Percentiles rank a stretch among this genome's conserved stretches.
Evolutionary conservation across 2,329 filamentous ascomycete genomes (phyloP).

Genomic region (Talaromyces rugulosus): DNA sequence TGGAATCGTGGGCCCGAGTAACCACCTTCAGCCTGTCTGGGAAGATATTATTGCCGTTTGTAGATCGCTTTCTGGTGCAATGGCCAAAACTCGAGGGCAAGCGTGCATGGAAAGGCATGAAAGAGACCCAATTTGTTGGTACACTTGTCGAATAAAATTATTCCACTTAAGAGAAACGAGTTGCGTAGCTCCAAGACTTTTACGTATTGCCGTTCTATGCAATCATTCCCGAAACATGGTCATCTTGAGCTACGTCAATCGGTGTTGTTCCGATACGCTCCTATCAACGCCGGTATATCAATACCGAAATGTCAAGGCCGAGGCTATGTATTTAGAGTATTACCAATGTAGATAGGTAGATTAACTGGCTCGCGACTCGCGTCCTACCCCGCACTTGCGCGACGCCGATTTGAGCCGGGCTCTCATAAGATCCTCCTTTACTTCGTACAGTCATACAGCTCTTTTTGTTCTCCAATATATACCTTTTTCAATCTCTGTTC

Average conservation of each 20-base stretch:
- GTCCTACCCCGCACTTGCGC: neutral
- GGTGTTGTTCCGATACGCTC: neutral
- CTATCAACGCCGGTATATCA: neutral
- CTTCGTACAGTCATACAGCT: neutral
- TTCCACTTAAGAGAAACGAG: neutral
- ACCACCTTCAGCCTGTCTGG: conserved; percentile 80
- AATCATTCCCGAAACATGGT: neutral
- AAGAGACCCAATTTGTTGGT: conserved; percentile 36
- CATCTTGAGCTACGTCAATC: neutral
- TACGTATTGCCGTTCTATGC: neutral
- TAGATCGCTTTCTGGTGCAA: conserved; percentile 79
- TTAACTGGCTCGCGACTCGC: neutral
- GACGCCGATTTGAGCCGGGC: neutral
- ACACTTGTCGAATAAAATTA: conserved; percentile 30
- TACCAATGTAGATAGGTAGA: neutral
- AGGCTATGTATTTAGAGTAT: neutral
- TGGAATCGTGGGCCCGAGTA: conserved; percentile 90
- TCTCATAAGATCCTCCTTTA: neutral
- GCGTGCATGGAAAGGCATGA: conserved; percentile 34
- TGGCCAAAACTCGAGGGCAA: conserved; percentile 61
- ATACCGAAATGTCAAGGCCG: neutral
- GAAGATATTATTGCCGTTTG: conserved; percentile 65
- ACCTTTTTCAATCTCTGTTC: neutral
- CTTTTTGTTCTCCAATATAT: neutral
- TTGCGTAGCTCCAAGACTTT: neutral